Evolutionary conservation across 352 stramenopile genomes (phyloP).

Genomic region (Phytophthora niederhauseri): DNA sequence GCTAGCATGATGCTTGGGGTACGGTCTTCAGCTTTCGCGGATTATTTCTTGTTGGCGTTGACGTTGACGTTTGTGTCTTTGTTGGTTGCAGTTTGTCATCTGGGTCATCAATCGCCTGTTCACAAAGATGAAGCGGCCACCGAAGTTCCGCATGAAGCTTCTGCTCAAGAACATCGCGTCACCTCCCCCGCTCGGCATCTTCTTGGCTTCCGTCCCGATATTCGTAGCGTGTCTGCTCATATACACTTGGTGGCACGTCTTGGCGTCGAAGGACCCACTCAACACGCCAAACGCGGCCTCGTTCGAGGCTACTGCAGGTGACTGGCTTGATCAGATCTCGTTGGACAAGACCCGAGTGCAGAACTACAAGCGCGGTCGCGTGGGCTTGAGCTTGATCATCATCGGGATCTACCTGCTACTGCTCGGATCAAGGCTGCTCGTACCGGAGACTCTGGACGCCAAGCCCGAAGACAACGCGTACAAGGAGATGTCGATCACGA

Average conservation of each 20-base stretch:
- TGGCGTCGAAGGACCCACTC: slow-evolving; percentile 55
- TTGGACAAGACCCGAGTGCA: slow-evolving; percentile 77
- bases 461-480: slow-evolving; percentile 81
- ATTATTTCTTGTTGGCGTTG: not conserved
- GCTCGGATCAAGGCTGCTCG: slow-evolving; percentile 64
- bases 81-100: slow-evolving; percentile 70
- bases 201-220: slow-evolving; percentile 69
- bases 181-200: slow-evolving; percentile 84
- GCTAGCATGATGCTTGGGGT: slow-evolving; percentile 88
- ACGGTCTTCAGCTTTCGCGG: slow-evolving; percentile 17
- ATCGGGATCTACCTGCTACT: slow-evolving; percentile 86
- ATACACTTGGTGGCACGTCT: slow-evolving; percentile 84
- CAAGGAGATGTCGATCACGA: slow-evolving; percentile 58
- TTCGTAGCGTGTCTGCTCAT: slow-evolving; percentile 61
- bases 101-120: slow-evolving; percentile 95
- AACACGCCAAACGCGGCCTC: slow-evolving; percentile 58
- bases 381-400: slow-evolving; percentile 84
- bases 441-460: slow-evolving; percentile 86
- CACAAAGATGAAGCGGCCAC: slow-evolving; percentile 96
- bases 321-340: slow-evolving; percentile 91
- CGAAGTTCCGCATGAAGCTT: slow-evolving; percentile 91
- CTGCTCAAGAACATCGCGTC: slow-evolving; percentile 91
- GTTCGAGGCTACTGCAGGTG: slow-evolving; percentile 87
- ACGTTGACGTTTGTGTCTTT: not conserved
- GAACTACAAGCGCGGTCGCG: slow-evolving; percentile 87